A percentile compares a stretch with the other conserved stretches of the same genome.
phyloP scores from a whole-genome alignment of 1,284 basidiomycete genomes.

The Cryptococcus sp. region DNA sequence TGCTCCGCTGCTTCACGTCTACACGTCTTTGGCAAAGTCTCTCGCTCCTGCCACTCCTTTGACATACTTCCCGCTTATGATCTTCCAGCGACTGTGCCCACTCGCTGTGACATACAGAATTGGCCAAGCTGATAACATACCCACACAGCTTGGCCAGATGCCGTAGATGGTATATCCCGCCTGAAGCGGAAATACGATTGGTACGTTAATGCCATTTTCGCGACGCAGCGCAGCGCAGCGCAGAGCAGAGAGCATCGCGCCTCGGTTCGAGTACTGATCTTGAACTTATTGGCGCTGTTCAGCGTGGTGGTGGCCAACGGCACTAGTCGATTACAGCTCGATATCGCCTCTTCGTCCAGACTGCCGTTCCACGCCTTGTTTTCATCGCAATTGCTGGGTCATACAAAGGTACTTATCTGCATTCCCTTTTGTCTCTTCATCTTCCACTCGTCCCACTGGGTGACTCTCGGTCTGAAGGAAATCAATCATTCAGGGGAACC shows the following conservation, averaged over 20 bases:
- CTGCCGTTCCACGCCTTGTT: conserved; percentile 27
- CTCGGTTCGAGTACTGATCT: too few species aligned
- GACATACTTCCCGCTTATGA: too few species aligned
- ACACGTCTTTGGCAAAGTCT: too few species aligned
- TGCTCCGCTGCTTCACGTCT: too few species aligned
- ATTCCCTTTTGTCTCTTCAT: too few species aligned
- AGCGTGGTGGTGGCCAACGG: conserved; percentile 30
- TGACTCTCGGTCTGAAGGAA: too few species aligned
- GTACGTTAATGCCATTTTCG: conserved; percentile 1
- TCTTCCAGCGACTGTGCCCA: neutral
- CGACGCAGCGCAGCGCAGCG: too few species aligned
- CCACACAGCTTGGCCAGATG: conserved; percentile 21
- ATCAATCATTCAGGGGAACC: too few species aligned
- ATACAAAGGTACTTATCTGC: conserved; percentile 17
- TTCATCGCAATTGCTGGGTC: conserved; percentile 26
- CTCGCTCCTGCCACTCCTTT: too few species aligned
- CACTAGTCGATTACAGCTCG: conserved; percentile 27
- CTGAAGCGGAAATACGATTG: conserved; percentile 15
- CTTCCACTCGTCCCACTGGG: too few species aligned
- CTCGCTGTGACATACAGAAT: neutral
- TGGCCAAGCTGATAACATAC: neutral
- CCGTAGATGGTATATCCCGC: conserved; percentile 14
- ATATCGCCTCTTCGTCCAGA: conserved; percentile 22
- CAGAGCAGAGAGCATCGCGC: neutral
- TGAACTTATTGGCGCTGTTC: neutral